Evolutionary conservation across 352 stramenopile species (phyloP), one percentile per base, ranked within the genome.

Genomic region (Phytopythium cucurbitacearum): DNA sequence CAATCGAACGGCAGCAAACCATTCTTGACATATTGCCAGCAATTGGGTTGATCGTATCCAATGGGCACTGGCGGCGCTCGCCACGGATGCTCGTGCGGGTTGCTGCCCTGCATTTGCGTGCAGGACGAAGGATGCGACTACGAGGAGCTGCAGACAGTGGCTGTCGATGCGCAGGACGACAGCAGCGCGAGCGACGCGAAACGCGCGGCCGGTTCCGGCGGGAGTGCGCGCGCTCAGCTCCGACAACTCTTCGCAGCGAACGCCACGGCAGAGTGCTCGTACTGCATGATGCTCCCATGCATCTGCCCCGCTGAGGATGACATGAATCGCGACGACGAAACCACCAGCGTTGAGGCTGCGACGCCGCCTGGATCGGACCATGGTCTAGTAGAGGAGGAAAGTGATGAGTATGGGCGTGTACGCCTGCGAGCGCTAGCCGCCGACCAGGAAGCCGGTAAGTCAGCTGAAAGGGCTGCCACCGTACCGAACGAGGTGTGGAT

Each of bases 241-340:
- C 76, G 73, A 46, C 65, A 60, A 41, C 62, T 91, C 33, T 73
- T 89, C 37, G 71, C 70, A 1, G 70, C 65, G 15, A 71, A 87
- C 41, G 76, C 78, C 41, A 85, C 74, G 15, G 67, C 61, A 33
- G 65, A 83, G 57, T 91, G 80, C 53, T 63, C 70, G 57, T 78
- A 62, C 56, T 91, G 80, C 58, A 87, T 89, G 80, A 77, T 91
- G 51, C 53, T 91, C 50, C 80, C 80, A 35, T 91, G 80, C 53
- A 91, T 91, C 62, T 91, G 80, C 42, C 80, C 80, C 41, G 60
- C 56, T 9, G 72, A 87, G 35, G 76, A 89, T n/a, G 73, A 84
- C 0, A 32, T 65, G 9, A 32, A 48, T 7, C 61, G 47, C 7
- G 66, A 81, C 5, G 69, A 87, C 21, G 69, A 83, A 32, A 62